Evolutionary conservation across 2,329 filamentous ascomycete species (phyloP).

Genomic region (Aureobasidium sp.): DNA sequence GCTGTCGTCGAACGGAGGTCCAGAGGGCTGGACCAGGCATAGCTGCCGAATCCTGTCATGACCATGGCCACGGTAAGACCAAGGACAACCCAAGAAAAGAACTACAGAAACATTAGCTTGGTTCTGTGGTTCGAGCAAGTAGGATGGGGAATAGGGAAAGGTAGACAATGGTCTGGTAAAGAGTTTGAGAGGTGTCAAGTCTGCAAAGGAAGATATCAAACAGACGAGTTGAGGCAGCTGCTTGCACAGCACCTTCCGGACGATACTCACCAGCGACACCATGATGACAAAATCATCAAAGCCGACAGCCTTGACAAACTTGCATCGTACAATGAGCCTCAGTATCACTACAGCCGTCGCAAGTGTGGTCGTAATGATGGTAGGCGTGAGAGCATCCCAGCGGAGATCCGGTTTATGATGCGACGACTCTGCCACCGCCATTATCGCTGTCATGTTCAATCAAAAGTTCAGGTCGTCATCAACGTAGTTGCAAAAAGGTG

Average conservation of each 20-base stretch:
- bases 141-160: background rate
- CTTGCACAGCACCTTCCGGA: constrained; percentile 14
- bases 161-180: background rate
- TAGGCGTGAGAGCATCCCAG: constrained; percentile 24
- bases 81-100: constrained; percentile 27
- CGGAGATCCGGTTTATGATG: background rate
- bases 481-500: background rate
- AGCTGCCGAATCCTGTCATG: background rate
- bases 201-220: background rate
- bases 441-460: background rate
- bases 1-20: constrained; percentile 19
- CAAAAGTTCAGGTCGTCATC: background rate
- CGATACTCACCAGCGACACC: constrained; percentile 24
- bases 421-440: background rate
- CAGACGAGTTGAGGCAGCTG: background rate
- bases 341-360: constrained; percentile 27
- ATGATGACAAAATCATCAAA: constrained; percentile 33
- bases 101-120: constrained; percentile 15
- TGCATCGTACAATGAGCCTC: constrained; percentile 30
- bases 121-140: background rate
- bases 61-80: constrained; percentile 23
- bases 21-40: constrained; percentile 3
- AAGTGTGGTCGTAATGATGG: constrained; percentile 26
- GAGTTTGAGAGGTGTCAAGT: background rate
- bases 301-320: constrained; percentile 28